Evolutionary conservation across 352 stramenopile species (phyloP).

Genomic region (Phytopythium oedochilum): DNA sequence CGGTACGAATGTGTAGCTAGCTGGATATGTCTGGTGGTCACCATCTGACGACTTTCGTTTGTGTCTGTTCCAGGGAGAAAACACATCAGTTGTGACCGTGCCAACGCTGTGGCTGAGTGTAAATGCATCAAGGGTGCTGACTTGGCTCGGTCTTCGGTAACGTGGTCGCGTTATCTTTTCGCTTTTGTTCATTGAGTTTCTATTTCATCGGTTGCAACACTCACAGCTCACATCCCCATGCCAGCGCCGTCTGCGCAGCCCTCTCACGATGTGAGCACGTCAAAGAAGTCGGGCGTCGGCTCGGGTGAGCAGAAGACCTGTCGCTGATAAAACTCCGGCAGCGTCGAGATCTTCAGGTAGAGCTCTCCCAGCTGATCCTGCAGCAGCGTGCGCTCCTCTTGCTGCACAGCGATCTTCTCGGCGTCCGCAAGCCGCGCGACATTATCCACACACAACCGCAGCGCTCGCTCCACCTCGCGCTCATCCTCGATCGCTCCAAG

Average conservation of each 20-base stretch:
- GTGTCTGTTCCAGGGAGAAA: no score
- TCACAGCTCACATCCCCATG: not conserved
- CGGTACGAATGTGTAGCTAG: not conserved
- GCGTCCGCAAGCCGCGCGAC: constrained; percentile 47
- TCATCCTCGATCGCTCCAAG: constrained; percentile 41
- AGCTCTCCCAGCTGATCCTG: constrained; percentile 67
- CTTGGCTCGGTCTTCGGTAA: not conserved
- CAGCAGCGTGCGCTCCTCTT: constrained; percentile 68
- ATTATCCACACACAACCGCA: constrained; percentile 51
- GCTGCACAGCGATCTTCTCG: constrained; percentile 50
- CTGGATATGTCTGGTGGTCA: no score
- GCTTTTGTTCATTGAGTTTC: not conserved
- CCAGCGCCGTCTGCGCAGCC: not conserved
- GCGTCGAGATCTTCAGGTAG: constrained; percentile 77
- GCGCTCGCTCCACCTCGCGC: constrained; percentile 43
- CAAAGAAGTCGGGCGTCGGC: constrained; percentile 72
- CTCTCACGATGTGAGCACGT: constrained; percentile 41
- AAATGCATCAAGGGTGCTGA: no score
- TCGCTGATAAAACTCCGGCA: constrained; percentile 83
- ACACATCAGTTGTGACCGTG: no score
- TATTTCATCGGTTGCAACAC: constrained; percentile 3
- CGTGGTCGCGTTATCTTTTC: not conserved
- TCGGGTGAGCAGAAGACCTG: constrained; percentile 82
- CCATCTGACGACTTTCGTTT: no score
- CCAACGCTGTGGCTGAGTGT: no score